Evolutionary conservation across 164 flowering plant genomes (phyloP).

Genomic region (Amborella trichopoda): DNA sequence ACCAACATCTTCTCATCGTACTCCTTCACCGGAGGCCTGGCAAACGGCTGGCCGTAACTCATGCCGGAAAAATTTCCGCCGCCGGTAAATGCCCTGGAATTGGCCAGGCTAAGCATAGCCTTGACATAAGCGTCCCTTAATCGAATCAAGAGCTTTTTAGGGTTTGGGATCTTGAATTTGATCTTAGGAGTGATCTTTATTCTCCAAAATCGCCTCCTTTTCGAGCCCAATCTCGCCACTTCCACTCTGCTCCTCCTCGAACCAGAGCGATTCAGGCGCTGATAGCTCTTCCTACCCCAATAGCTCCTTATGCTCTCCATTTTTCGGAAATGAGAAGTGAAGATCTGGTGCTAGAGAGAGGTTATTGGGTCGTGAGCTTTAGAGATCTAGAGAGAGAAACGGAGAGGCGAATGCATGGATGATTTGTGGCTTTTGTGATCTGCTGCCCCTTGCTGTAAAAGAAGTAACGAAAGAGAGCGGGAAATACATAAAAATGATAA

Average conservation of each 20-base stretch:
- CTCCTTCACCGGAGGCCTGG: constrained; percentile 33
- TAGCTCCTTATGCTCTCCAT: constrained; percentile 30
- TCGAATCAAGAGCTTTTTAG: constrained; percentile 34
- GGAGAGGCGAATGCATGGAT: too few relatives aligned
- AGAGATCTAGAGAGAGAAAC: too few relatives aligned
- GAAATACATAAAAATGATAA: too few relatives aligned
- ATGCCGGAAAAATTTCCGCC: constrained; percentile 20
- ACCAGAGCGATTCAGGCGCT: constrained; percentile 24
- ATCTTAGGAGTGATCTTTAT: constrained; percentile 37
- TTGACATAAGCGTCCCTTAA: constrained; percentile 71
- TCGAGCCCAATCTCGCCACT: constrained; percentile 8
- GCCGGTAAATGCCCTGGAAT: constrained; percentile 16
- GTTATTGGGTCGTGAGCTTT: too few relatives aligned
- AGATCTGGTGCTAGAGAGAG: too few relatives aligned
- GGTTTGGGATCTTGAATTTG: constrained; percentile 15
- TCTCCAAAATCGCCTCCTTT: constrained; percentile 31
- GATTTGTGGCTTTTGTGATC: too few relatives aligned
- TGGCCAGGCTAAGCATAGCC: constrained; percentile 57
- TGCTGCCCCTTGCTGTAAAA: too few relatives aligned
- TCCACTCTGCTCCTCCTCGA: constrained; percentile 10
- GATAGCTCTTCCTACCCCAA: constrained; percentile 42
- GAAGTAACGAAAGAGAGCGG: too few relatives aligned
- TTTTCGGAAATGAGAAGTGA: too few relatives aligned
- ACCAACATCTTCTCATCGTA: constrained; percentile 61
- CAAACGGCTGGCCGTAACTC: constrained; percentile 11